phyloP scores from a whole-genome alignment of 2,329 filamentous ascomycete genomes.

The Claviceps purpurea region DNA sequence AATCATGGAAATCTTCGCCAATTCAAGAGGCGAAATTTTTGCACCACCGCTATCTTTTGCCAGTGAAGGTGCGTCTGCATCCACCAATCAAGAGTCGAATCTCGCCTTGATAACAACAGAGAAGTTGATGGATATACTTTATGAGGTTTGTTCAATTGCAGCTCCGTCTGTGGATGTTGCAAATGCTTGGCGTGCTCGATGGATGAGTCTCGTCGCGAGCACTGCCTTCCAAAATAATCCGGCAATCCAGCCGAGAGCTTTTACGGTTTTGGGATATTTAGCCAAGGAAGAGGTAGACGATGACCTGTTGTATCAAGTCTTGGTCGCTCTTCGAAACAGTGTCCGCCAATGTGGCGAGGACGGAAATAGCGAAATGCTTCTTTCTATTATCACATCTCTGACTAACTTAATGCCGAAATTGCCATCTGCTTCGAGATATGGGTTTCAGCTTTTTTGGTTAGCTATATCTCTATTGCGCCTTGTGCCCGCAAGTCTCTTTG shows the following conservation, averaged over 20 bases:
- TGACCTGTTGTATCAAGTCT: constrained; percentile 56
- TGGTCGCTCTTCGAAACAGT: constrained; percentile 53
- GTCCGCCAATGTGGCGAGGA: constrained; percentile 52
- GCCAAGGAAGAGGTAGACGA: constrained; percentile 61
- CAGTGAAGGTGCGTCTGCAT: constrained; percentile 41
- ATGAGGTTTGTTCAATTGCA: constrained; percentile 50
- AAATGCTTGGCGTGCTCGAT: constrained; percentile 56
- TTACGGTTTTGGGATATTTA: constrained; percentile 58
- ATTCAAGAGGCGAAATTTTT: constrained; percentile 45
- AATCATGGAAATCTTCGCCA: constrained; percentile 45
- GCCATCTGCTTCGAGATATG: constrained; percentile 52
- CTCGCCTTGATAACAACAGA: constrained; percentile 44
- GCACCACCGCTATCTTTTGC: constrained; percentile 30
- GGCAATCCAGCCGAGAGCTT: constrained; percentile 55
- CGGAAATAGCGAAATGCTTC: constrained; percentile 52
- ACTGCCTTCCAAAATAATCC: constrained; percentile 63
- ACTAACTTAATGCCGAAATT: constrained; percentile 62
- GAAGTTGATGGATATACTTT: constrained; percentile 45
- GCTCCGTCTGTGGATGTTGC: constrained; percentile 51
- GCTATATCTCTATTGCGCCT: constrained; percentile 53
- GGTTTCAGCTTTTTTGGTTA: constrained; percentile 57
- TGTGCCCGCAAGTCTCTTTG: constrained; percentile 49
- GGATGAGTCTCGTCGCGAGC: constrained; percentile 62
- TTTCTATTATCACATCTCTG: constrained; percentile 52
- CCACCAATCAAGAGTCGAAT: constrained; percentile 39